A percentile compares a stretch with the other conserved stretches of the same genome.
Conservation (phyloP, 1,139 yeast genomes). For the Candida gigantensis region DNA sequence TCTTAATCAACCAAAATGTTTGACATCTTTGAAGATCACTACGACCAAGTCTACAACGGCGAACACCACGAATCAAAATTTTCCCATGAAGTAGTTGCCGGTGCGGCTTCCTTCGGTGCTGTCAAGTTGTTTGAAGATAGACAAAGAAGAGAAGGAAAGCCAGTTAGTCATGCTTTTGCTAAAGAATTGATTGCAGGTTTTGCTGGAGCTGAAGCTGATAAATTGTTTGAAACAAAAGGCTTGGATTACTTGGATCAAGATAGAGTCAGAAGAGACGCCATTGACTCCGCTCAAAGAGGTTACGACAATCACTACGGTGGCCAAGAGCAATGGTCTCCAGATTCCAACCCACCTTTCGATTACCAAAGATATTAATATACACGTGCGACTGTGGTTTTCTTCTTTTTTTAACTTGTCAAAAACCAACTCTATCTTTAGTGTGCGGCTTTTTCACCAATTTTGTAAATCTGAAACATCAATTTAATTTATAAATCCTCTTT, state of each 20-base stretch:
- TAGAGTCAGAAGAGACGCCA: slow-evolving; percentile 27
- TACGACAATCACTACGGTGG: slow-evolving; percentile 34
- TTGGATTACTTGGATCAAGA: slow-evolving; percentile 34
- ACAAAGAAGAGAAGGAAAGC: slow-evolving; percentile 36
- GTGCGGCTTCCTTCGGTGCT: slow-evolving; percentile 38
- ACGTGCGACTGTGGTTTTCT: background rate
- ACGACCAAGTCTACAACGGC: slow-evolving; percentile 39
- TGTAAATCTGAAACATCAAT: slow-evolving; percentile 7
- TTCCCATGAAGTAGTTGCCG: slow-evolving; percentile 34
- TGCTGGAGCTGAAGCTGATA: slow-evolving; percentile 37
- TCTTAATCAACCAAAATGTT: no score
- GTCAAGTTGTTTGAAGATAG: slow-evolving; percentile 33
- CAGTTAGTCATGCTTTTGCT: slow-evolving; percentile 32
- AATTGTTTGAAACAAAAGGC: slow-evolving; percentile 36
- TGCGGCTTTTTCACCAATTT: slow-evolving; percentile 4
- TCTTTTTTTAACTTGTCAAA: slow-evolving; percentile 1
- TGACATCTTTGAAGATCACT: slow-evolving; percentile 35
- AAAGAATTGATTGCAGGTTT: slow-evolving; percentile 32
- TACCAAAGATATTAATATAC: slow-evolving; percentile 16
- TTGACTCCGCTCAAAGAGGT: slow-evolving; percentile 20
- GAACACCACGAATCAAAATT: slow-evolving; percentile 33
- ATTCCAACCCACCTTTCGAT: slow-evolving; percentile 28
- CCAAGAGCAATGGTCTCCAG: slow-evolving; percentile 31
- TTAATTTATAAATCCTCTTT: background rate
- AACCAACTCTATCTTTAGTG: background rate